Conservation (phyloP, 176 grass and related monocot genomes). For the Eragrostis curvula region DNA sequence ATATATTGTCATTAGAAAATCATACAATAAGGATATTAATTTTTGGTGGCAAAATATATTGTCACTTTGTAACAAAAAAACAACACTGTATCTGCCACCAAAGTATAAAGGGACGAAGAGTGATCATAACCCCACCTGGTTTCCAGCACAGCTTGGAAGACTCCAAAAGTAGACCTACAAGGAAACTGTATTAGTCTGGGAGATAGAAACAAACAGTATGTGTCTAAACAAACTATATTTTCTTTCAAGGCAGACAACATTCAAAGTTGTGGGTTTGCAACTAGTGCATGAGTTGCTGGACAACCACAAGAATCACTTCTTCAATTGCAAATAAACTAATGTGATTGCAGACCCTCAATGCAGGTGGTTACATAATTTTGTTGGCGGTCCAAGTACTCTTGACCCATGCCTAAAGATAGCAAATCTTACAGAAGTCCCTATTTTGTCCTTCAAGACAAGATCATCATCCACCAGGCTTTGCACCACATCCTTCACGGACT, state of each 20-base stretch:
- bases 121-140: slow-evolving; percentile 65
- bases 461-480: slow-evolving; percentile 99
- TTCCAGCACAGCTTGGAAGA: slow-evolving; percentile 97
- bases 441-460: slow-evolving; percentile 97
- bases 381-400: neutral
- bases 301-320: slow-evolving; percentile 12
- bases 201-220: neutral
- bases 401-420: slow-evolving; percentile 14
- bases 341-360: neutral
- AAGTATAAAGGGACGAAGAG: neutral
- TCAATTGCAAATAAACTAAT: neutral
- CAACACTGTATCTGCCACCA: neutral
- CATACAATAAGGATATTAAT: neutral
- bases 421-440: slow-evolving; percentile 86
- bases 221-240: neutral
- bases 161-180: slow-evolving; percentile 99
- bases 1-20: neutral
- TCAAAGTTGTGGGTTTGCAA: neutral
- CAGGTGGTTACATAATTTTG: neutral
- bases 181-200: slow-evolving; percentile 18
- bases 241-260: neutral
- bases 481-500: slow-evolving; percentile 97
- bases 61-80: neutral
- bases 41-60: neutral
- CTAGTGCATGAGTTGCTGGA: neutral